Base-by-base conservation (phyloP, 148 eudicot genomes). In the Arctostaphylos glauca region DNA sequence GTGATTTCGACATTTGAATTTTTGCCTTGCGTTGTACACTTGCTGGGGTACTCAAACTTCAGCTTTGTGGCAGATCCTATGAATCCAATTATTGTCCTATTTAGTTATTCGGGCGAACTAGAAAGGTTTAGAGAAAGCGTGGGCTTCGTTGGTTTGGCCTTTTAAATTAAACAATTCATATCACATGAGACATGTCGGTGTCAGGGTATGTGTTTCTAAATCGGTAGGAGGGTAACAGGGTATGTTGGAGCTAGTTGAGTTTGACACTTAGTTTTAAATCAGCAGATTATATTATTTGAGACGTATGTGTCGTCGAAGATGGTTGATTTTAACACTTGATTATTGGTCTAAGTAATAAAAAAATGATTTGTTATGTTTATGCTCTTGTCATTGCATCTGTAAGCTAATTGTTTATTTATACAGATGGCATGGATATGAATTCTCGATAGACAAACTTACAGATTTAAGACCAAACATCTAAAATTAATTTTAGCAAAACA, bases 381-480 rank as follows among this genome's bases (percentile, higher is more conserved):
- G 50, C 12, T 66, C 13, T 46, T 46, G 54, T 16, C 18, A 48
- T 23, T 49, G 41, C 41, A 48, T n/a, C 56, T 50, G 31, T 48
- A 23, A 9, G 31, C 52, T 46, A 18, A 8, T 6, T 48, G 56
- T 74, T n/a, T 74, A 21, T 21, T 13, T 73, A 43, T 46, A 73
- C 16, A 3, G 12, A 9, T 19, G 15, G 77, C 13, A 15, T 74
- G 14, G 77, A 48, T n/a, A 48, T 12, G n/a, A 47, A 74, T 74
- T 74, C 77, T 74, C 53, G 6, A 47, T 9, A 46, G 31, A 52
- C 15, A 50, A 74, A 74, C 38, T 21, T 74, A 10, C 7, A 10
- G 46, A 74, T 74, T 74, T 49, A 49, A 48, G 49, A 74, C 77
- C 13, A 23, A 74, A 74, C 14, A n/a, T 74, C 41, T 21, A 74